Evolutionary conservation across 495 filamentous ascomycete genomes (phyloP), one percentile per base, ranked within the genome.

Genomic region (Podospora conica): DNA sequence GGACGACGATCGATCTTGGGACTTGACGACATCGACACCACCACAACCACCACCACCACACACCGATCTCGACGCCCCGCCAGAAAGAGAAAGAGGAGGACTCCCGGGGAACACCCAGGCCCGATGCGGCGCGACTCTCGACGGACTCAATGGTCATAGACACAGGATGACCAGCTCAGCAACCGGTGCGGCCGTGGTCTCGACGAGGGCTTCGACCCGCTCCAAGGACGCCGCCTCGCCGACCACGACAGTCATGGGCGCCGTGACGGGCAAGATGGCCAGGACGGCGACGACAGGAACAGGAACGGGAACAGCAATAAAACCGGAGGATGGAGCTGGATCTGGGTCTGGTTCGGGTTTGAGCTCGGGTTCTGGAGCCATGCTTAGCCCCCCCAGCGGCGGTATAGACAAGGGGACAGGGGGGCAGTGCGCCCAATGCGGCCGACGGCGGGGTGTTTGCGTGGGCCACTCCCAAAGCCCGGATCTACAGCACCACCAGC

Each of bases 391-490:
- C 40, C 20, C 29, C 59, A 61, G n/a, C n/a, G 61, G 23, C 28
- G 58, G 61, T 64, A 55, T 27, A 64, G 73, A 70, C 71, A 72
- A 60, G 71, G 74, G 68, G 58, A n/a, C n/a, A n/a, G 68, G 62
- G 55, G 29, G 63, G n/a, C 71, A 69, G 65, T 76, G 74, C 68
- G 65, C 64, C 69, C 74, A 76, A 72, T 76, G 74, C 67, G 68
- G 68, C 11, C 73, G 73, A 33, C 73, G 73, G 66, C 73, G 66
- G 24, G 53, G 48, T 48, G 25, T 62, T 20, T 48, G 59, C 59
- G 31, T 11, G 27, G 27, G 28, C 33, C 20, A 61, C 59, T 28
- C 28, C 58, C 58, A 60, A 25, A 29, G 53, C 8, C 62, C 56
- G 29, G 61, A 12, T 25, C n/a, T 23, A 27, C 33, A 60, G 20